A percentile compares a stretch with the other conserved stretches of the same genome.
Conservation (phyloP, 495 filamentous ascomycete genomes). For the Apodospora peruviana region DNA sequence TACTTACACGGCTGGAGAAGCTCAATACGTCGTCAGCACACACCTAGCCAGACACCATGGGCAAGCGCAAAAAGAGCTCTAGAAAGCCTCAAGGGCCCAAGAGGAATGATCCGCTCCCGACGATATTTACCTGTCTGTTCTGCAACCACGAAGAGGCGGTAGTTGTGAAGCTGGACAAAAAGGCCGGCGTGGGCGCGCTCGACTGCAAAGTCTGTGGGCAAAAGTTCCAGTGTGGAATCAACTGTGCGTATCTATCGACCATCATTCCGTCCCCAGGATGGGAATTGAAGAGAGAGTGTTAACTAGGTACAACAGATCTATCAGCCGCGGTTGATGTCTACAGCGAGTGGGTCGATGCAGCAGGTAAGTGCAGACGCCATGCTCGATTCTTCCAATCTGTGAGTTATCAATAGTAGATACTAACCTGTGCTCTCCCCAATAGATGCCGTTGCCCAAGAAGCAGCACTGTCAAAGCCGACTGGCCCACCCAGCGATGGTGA, state of each 20-base stretch:
- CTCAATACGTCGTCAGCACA: too few relatives aligned
- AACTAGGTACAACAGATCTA: slow-evolving; percentile 64
- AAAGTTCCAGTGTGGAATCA: slow-evolving; percentile 84
- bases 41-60: too few relatives aligned
- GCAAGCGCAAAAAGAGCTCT: slow-evolving; percentile 94
- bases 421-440: slow-evolving; percentile 23
- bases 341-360: slow-evolving; percentile 96
- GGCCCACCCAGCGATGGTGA: not conserved
- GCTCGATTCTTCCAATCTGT: slow-evolving; percentile 27
- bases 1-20: too few relatives aligned
- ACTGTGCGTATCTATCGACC: slow-evolving; percentile 56
- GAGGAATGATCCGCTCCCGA: slow-evolving; percentile 86
- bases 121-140: slow-evolving; percentile 90
- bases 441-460: slow-evolving; percentile 42
- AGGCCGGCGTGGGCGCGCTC: slow-evolving; percentile 73
- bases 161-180: slow-evolving; percentile 84
- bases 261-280: too few relatives aligned
- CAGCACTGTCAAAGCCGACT: slow-evolving; percentile 2
- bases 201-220: slow-evolving; percentile 92
- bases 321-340: slow-evolving; percentile 92
- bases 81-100: slow-evolving; percentile 76
- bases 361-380: slow-evolving; percentile 50
- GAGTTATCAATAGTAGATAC: slow-evolving; percentile 16
- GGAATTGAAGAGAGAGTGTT: not conserved
- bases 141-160: slow-evolving; percentile 96